Evolutionary conservation across 1,139 yeast species (phyloP).

Genomic region (Hansenula anomala): DNA sequence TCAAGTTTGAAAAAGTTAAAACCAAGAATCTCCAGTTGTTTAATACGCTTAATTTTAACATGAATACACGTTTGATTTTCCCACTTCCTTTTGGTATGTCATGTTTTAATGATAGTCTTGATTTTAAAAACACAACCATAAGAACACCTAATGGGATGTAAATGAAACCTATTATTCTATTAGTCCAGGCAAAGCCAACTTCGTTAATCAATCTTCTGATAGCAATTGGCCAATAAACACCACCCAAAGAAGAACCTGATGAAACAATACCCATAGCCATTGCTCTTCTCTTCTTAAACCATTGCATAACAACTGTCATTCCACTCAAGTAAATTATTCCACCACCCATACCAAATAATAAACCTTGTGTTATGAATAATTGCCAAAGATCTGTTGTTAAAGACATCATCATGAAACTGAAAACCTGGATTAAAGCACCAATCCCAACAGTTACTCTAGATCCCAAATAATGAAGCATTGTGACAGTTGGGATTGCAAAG

Average conservation of each 20-base stretch:
- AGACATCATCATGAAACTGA: slow-evolving; percentile 42
- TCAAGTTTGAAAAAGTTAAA: slow-evolving; percentile 25
- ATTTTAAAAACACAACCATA: slow-evolving; percentile 26
- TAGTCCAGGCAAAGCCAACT: slow-evolving; percentile 50
- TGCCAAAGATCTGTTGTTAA: slow-evolving; percentile 38
- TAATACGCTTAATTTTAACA: slow-evolving; percentile 24
- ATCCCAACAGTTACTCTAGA: slow-evolving; percentile 31
- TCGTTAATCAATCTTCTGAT: slow-evolving; percentile 29
- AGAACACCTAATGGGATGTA: slow-evolving; percentile 33
- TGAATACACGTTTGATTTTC: slow-evolving; percentile 4
- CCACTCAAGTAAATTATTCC: slow-evolving; percentile 42
- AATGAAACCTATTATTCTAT: slow-evolving; percentile 41
- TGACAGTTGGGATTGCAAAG: slow-evolving; percentile 38
- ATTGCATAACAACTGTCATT: slow-evolving; percentile 42
- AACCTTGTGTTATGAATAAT: slow-evolving; percentile 44
- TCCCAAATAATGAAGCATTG: slow-evolving; percentile 35
- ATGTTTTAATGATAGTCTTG: slow-evolving; percentile 20
- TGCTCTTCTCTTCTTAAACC: slow-evolving; percentile 50
- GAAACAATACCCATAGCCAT: slow-evolving; percentile 55
- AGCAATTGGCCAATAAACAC: slow-evolving; percentile 47
- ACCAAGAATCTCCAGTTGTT: slow-evolving; percentile 29
- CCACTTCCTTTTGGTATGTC: slow-evolving; percentile 5
- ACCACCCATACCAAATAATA: slow-evolving; percentile 46
- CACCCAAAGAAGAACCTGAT: slow-evolving; percentile 62
- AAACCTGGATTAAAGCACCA: slow-evolving; percentile 40